Base-by-base conservation (phyloP, 805 yeast genomes). In the Myxozyma monticola region DNA sequence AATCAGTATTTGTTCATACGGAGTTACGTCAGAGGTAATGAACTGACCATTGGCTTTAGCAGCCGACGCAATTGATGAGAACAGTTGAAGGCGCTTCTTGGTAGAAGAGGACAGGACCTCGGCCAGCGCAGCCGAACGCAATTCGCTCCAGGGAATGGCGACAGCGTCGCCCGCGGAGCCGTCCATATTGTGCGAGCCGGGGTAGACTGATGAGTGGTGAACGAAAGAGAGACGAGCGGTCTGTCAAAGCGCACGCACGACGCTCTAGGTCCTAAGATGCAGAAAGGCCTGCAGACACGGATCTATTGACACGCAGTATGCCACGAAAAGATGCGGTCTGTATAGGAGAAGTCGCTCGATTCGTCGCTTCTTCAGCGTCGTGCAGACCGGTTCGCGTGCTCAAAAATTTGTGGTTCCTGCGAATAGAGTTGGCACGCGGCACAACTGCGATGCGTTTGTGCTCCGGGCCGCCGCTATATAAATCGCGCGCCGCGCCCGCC, bases 101-200 rank as follows among this genome's bases (percentile, higher is more conserved):
- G 48, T 46, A n/a, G 60, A 56, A n/a, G 60, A 54, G 14, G 53
- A 29, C 12, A 53, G 38, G 18, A 42, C 60, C 35, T 50, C 53
- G 10, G 55, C 42, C 18, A 24, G 17, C 7, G 52, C 56, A 8
- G 28, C 37, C 9, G 48, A 31, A 41, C 42, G 41, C 37, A 56
- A 38, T 37, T 56, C 49, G 30, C 36, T 20, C 60, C 60, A 56
- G n/a, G 45, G 24, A 8, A 31, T 33, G 6, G 26, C 35, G 15
- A 48, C 22, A 18, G 29, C 37, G 26, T 48, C 55, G 15, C 25
- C 48, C 6, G 45, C 37, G 36, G 45, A 17, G 30, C 33, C 10
- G 37, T 50, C 51, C 54, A 50, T 50, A 12, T 22, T 26, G 12
- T 18, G 31, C 26, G 26, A 17, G 18, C 18, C 22, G 33, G 21